Evolutionary conservation across 179 eudicot genomes (phyloP).

Genomic region (Silene vulgaris): DNA sequence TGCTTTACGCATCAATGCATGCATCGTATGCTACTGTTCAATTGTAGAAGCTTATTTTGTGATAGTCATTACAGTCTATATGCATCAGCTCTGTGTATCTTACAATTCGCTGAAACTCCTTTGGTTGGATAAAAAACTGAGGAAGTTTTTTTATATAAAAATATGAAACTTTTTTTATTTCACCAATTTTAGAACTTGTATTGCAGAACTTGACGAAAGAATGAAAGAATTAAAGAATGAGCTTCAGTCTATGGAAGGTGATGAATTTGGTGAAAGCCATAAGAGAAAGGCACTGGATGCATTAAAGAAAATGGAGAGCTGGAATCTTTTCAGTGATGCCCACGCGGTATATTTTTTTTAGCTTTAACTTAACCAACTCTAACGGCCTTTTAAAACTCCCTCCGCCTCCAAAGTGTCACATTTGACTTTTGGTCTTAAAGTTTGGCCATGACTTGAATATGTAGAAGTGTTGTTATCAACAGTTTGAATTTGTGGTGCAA

Average conservation of each 20-base stretch:
- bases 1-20: background rate
- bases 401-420: background rate
- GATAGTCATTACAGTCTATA: background rate
- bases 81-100: conserved; percentile 1
- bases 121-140: background rate
- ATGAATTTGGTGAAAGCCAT: conserved; percentile 68
- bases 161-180: conserved; percentile 1
- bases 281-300: conserved; percentile 79
- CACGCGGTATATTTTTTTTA: conserved; percentile 54
- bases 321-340: conserved; percentile 89
- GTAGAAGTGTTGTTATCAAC: background rate
- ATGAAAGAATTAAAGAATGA: conserved; percentile 80
- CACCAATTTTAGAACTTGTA: conserved; percentile 19
- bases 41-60: background rate
- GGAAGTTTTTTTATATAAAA: background rate
- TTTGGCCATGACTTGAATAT: background rate
- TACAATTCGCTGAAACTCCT: conserved; percentile 2
- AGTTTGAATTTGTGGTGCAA: background rate
- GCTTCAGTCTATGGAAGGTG: conserved; percentile 78
- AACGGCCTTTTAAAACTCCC: background rate
- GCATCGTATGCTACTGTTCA: background rate
- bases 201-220: conserved; percentile 89
- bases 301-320: conserved; percentile 78
- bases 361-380: background rate
- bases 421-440: conserved; percentile 6